phyloP scores from a whole-genome alignment of 352 stramenopile genomes.

The Phytophthora fragariaefolia region DNA sequence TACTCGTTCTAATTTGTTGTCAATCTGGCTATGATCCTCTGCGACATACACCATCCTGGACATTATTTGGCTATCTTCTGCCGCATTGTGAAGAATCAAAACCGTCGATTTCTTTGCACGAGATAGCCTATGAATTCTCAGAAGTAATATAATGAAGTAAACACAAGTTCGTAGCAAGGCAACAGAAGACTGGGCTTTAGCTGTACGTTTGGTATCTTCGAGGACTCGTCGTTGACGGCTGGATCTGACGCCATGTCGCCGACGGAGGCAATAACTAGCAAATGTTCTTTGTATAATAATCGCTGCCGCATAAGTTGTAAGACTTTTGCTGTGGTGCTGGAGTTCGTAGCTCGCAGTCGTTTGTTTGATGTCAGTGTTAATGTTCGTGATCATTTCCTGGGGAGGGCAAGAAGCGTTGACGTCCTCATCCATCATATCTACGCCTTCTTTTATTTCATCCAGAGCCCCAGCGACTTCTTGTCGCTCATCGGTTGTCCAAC shows the following conservation, averaged over 20 bases:
- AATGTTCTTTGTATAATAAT: constrained; percentile 47
- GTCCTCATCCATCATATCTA: constrained; percentile 47
- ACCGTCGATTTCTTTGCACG: constrained; percentile 54
- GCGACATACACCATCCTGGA: not conserved
- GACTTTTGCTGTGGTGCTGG: constrained; percentile 2
- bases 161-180: constrained; percentile 35
- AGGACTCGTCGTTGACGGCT: constrained; percentile 16
- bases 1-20: not conserved
- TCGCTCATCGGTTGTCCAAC: constrained; percentile 29
- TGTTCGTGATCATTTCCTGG: not conserved
- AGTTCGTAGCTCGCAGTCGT: not conserved
- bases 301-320: constrained; percentile 39
- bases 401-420: constrained; percentile 18
- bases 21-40: not conserved
- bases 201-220: constrained; percentile 28
- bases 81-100: constrained; percentile 41
- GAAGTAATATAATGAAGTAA: constrained; percentile 45
- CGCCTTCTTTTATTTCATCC: constrained; percentile 35
- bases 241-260: constrained; percentile 10
- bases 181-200: constrained; percentile 24
- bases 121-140: constrained; percentile 36
- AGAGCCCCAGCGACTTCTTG: constrained; percentile 19
- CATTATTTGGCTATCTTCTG: constrained; percentile 40
- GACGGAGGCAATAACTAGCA: constrained; percentile 19
- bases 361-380: not conserved